Evolutionary conservation across 1,284 basidiomycete species (phyloP).

Genomic region (Spongispora temasekensis): DNA sequence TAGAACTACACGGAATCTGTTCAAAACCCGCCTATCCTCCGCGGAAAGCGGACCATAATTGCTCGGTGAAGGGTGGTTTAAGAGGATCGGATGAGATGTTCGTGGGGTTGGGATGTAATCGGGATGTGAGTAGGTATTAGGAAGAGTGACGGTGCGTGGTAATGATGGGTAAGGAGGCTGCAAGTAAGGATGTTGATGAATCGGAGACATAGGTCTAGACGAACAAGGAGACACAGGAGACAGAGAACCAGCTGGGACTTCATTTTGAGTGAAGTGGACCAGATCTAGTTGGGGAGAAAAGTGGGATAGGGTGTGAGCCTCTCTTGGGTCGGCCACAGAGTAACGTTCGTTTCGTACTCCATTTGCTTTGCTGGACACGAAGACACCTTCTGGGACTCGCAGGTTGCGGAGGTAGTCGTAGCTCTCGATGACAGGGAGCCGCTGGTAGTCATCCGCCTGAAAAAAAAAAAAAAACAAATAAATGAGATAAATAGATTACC

Average conservation of each 20-base stretch:
- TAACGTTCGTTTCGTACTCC: constrained; percentile 44
- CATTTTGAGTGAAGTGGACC: constrained; percentile 14
- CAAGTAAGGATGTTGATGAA: constrained; percentile 22
- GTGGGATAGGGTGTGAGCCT: constrained; percentile 10
- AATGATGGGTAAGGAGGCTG: constrained; percentile 19
- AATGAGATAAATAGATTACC: constrained; percentile 16
- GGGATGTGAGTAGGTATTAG: constrained; percentile 18
- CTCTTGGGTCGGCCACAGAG: constrained; percentile 28
- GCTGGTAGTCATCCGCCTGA: constrained; percentile 66
- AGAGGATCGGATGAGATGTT: constrained; percentile 20
- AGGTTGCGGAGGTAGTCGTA: constrained; percentile 68
- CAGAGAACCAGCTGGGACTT: constrained; percentile 39
- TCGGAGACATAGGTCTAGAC: constrained; percentile 31
- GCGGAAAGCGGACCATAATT: constrained; percentile 53
- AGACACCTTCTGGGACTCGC: constrained; percentile 62
- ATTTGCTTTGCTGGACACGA: constrained; percentile 63
- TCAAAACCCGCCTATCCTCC: constrained; percentile 58
- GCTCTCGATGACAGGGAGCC: constrained; percentile 65
- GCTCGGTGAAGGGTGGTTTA: constrained; percentile 30
- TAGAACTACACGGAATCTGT: constrained; percentile 55
- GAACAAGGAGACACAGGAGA: constrained; percentile 42
- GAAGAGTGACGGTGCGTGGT: constrained; percentile 25
- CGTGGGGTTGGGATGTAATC: constrained; percentile 25
- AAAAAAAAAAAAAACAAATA: not conserved
- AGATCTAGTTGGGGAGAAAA: constrained; percentile 5